Evolutionary conservation across 176 grass and related monocot genomes (phyloP).

Genomic region (Oryza officinalis): DNA sequence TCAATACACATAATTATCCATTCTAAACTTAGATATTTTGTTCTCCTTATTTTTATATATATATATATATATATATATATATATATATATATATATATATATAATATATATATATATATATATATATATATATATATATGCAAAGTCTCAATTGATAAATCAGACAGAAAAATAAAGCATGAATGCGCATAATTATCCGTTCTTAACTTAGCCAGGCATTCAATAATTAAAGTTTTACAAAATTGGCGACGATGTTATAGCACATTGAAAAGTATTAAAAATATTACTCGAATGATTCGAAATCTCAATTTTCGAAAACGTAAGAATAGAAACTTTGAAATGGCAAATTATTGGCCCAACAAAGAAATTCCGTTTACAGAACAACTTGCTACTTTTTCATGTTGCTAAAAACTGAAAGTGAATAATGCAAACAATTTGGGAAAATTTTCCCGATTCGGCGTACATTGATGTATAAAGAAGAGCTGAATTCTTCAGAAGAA

Average conservation of each 20-base stretch:
- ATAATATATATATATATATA: neutral
- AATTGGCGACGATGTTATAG: neutral
- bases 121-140: neutral
- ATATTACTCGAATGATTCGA: neutral
- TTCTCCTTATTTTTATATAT: neutral
- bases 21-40: neutral
- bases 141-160: neutral
- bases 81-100: neutral
- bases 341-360: neutral
- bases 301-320: neutral
- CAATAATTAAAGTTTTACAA: neutral
- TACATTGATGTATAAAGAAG: neutral
- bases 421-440: neutral
- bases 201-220: neutral
- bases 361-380: neutral
- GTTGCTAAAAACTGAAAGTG: neutral
- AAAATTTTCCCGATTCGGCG: neutral
- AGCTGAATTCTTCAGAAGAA: neutral
- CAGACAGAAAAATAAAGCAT: neutral
- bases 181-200: neutral
- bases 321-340: neutral
- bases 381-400: neutral
- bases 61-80: neutral
- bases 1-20: too few relatives aligned
- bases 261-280: neutral